Evolutionary conservation across 2,329 filamentous ascomycete genomes (phyloP).

Genomic region (Calycina herbarum): DNA sequence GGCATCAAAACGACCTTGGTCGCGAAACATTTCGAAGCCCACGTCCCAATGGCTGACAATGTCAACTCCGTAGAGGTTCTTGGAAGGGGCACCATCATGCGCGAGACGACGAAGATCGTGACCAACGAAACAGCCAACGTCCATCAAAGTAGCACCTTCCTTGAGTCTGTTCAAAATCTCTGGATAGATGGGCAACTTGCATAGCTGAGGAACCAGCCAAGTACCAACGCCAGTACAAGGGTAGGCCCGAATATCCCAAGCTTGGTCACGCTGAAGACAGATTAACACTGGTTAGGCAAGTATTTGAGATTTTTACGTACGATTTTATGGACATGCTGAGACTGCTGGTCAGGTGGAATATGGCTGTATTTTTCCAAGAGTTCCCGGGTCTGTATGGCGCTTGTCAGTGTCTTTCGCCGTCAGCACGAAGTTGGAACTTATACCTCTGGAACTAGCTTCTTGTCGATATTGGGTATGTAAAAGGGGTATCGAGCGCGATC

Average conservation of each 20-base stretch:
- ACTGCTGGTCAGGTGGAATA: too few relatives aligned
- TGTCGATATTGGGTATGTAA: too few relatives aligned
- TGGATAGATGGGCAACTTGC: neutral
- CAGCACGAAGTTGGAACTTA: too few relatives aligned
- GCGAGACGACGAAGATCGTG: neutral
- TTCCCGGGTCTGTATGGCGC: too few relatives aligned
- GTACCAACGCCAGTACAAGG: constrained; percentile 5
- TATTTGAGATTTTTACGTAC: too few relatives aligned
- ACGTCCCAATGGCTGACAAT: constrained; percentile 8
- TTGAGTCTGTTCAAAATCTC: neutral
- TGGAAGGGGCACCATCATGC: constrained; percentile 1
- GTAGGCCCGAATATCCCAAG: constrained; percentile 8
- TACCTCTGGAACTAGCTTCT: too few relatives aligned
- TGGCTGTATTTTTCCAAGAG: too few relatives aligned
- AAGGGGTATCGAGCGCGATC: too few relatives aligned
- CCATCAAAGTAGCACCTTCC: neutral
- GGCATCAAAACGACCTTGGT: neutral
- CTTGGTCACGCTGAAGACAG: constrained; percentile 4
- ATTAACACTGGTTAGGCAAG: too few relatives aligned
- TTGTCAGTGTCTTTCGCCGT: too few relatives aligned
- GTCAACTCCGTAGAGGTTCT: constrained; percentile 9
- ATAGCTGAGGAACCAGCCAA: neutral
- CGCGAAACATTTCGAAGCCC: constrained; percentile 5
- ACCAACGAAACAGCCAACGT: constrained; percentile 6
- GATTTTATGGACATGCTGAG: too few relatives aligned